Evolutionary conservation across 306 rosid species (phyloP), one percentile per base, ranked within the genome.

Genomic region (Glycine latifolia): DNA sequence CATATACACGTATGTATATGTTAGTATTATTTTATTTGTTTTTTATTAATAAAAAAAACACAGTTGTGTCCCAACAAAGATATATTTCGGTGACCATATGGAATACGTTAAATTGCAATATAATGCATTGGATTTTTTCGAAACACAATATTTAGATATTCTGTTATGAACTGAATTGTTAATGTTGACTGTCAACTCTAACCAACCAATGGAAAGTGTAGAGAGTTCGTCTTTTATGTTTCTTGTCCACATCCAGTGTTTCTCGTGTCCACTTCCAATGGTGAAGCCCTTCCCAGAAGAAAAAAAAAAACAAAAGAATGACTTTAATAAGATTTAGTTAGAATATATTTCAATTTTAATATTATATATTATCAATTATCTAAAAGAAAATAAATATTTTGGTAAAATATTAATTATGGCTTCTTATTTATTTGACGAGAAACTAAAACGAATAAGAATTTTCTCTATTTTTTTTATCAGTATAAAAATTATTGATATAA

Each of bases 221-320:
- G 73, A 67, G 44, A 44, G n/a, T 44, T 67, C 53, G 15, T 63
- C 1, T 9, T 43, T 26, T 8, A 8, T 43, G 9, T 44, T 15
- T 44, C 8, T 8, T 67, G 37, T 43, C 73, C 52, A 67, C 54
- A 9, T 67, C 73, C 73, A 44, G 31, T n/a, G n/a, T 67, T 67
- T 67, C 73, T 67, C 35, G 2, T 67, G 73, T 67, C 52, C 13
- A 67, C 73, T 26, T 26, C 31, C 31, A 26, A 26, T 26, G 31
- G 31, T 26, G 2, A 26, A 26, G 31, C 31, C 31, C 31, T 26
- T 26, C 31, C 31, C 1, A 26, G 31, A 26, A 26, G 31, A 26
- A 26, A 2, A 26, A 26, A 26, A 26, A 26, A 26, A 1, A 26
- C 0, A 26, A 26, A 26, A 26, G 1, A 26, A 26, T 26, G 1